A percentile compares a stretch with the other conserved stretches of the same genome.
phyloP scores from a whole-genome alignment of 179 eudicot species.

The Spinacia oleracea region DNA sequence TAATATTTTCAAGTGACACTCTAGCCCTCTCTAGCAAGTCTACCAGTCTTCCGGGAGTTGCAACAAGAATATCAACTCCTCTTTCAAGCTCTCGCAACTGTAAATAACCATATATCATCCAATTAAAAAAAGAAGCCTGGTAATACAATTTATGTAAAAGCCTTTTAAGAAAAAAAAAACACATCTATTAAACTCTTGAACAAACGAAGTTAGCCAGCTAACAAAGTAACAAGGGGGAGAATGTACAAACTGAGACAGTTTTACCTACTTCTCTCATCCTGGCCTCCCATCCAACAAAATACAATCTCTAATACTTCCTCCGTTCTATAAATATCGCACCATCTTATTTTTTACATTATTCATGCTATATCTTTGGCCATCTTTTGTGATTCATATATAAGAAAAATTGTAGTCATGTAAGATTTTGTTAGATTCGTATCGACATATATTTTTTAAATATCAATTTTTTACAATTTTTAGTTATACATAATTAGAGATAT shows the following conservation, averaged over 20 bases:
- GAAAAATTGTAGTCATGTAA: no score
- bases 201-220: neutral
- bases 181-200: neutral
- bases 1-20: conserved; percentile 72
- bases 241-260: neutral
- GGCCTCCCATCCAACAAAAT: neutral
- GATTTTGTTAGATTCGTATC: no score
- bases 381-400: no score
- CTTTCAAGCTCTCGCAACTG: conserved; percentile 93
- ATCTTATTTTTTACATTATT: no score
- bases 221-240: neutral
- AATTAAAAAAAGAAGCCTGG: neutral
- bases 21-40: conserved; percentile 92
- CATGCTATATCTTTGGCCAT: no score
- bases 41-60: conserved; percentile 94
- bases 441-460: no score
- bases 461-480: no score
- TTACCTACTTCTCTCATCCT: neutral
- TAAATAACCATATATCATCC: conserved; percentile 12
- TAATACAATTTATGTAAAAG: neutral
- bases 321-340: no score
- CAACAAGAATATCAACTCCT: conserved; percentile 98
- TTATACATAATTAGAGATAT: no score
- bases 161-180: neutral
- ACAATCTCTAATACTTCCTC: no score